These are phyloP conservation scores for Citrus reticulata DNA, from an alignment of 345 rosid species.

Conservation along the genomic window DNA sequence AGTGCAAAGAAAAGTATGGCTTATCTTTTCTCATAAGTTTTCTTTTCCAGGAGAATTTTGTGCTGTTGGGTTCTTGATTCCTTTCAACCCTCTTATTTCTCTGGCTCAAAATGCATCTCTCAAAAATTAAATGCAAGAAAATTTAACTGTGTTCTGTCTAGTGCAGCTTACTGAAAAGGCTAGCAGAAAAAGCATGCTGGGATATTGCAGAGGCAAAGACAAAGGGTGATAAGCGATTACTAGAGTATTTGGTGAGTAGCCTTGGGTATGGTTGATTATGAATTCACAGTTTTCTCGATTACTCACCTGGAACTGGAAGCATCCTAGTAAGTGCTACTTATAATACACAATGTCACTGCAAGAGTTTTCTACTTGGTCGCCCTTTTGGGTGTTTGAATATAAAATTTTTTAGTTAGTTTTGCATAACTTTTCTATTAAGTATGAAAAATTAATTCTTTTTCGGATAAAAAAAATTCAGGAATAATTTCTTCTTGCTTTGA, in stretches of 20 bases:
- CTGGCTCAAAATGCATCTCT: neutral
- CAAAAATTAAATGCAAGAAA: conserved; percentile 2
- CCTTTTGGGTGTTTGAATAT: neutral
- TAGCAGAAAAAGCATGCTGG: conserved; percentile 92
- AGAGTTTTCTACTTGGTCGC: neutral
- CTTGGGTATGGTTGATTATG: neutral
- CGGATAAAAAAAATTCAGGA: neutral
- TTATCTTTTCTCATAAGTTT: conserved; percentile 3
- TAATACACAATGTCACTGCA: neutral
- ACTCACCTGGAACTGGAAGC: neutral
- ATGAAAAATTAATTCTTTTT: neutral
- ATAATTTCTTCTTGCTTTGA: neutral
- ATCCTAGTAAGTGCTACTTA: neutral
- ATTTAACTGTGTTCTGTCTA: conserved; percentile 1
- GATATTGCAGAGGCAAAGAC: conserved; percentile 86
- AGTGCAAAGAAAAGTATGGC: conserved; percentile 74
- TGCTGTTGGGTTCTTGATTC: neutral
- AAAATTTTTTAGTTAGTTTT: neutral
- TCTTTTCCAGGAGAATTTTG: neutral
- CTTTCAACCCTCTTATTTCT: neutral
- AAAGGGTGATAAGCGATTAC: conserved; percentile 61
- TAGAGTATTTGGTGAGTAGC: conserved; percentile 67
- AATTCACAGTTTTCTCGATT: neutral
- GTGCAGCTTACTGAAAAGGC: conserved; percentile 63
- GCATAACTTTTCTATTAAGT: neutral